Evolutionary conservation across 2,329 filamentous ascomycete species (phyloP).

Genomic region (Penicillium concentricum): DNA sequence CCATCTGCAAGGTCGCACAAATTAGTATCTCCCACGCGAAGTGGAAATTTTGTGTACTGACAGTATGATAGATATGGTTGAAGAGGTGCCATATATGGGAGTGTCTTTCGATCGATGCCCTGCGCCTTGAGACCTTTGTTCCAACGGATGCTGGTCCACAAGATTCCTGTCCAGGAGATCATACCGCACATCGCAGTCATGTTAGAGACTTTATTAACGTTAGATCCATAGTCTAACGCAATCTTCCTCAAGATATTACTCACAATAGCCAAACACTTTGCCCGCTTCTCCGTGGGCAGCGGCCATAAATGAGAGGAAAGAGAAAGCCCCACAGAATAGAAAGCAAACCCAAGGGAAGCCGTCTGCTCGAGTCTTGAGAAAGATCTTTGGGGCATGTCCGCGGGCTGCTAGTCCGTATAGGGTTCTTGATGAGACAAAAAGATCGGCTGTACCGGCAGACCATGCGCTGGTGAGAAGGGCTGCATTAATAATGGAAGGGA

Average conservation of each 20-base stretch:
- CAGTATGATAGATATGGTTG: conserved; percentile 14
- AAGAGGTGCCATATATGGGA: conserved; percentile 13
- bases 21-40: too few relatives aligned
- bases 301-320: too few relatives aligned
- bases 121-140: conserved; percentile 23
- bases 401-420: conserved; percentile 8
- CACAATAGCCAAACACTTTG: too few relatives aligned
- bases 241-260: too few relatives aligned
- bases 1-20: too few relatives aligned
- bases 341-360: too few relatives aligned
- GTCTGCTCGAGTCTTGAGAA: not conserved
- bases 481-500: conserved; percentile 13
- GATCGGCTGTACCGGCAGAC: conserved; percentile 12
- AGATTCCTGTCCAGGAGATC: conserved; percentile 17
- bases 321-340: too few relatives aligned
- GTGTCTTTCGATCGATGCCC: conserved; percentile 22
- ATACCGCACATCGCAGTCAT: conserved; percentile 8
- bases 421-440: conserved; percentile 10
- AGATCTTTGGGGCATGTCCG: conserved; percentile 11
- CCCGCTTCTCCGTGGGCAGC: too few relatives aligned
- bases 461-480: conserved; percentile 12
- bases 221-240: too few relatives aligned
- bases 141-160: conserved; percentile 23
- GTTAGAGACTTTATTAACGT: too few relatives aligned
- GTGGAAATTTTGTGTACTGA: not conserved